Evolutionary conservation across 148 eudicot species (phyloP).

Genomic region (Rhododendron kiyosumense): DNA sequence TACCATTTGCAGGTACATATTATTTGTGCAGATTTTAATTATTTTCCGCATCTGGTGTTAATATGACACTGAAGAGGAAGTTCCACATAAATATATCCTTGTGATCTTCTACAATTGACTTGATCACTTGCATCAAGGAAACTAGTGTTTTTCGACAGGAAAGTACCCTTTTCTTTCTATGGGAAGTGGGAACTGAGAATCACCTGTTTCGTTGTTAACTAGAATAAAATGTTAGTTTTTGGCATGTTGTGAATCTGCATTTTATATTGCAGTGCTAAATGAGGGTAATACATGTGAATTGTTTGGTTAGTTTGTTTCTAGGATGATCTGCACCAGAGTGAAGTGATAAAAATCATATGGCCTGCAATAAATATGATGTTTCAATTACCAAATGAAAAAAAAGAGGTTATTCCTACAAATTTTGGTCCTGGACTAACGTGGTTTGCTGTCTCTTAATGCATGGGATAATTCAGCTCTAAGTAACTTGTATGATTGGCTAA

Average conservation of each 20-base stretch:
- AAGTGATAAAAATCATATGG: not conserved
- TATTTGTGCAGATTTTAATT: not conserved
- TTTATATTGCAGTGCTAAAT: not conserved
- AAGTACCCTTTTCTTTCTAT: not conserved
- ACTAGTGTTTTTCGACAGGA: not conserved
- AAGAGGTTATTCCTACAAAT: not conserved
- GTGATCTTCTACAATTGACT: not conserved
- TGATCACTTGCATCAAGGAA: not conserved
- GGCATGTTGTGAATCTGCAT: not conserved
- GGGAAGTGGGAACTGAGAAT: not conserved
- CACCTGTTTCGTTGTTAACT: not conserved
- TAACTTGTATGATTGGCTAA: not conserved
- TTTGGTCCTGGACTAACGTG: not conserved
- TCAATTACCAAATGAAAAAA: not conserved
- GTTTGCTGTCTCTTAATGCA: not conserved
- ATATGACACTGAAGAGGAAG: not conserved
- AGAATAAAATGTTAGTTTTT: not conserved
- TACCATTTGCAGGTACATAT: constrained; percentile 76
- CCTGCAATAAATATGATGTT: not conserved
- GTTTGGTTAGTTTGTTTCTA: not conserved
- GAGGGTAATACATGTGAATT: not conserved
- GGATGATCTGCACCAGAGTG: not conserved
- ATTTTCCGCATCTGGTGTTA: not conserved
- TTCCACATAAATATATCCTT: not conserved
- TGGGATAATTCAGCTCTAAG: not conserved